phyloP scores from a whole-genome alignment of 306 rosid species.

The Gastrolobium villosum region DNA sequence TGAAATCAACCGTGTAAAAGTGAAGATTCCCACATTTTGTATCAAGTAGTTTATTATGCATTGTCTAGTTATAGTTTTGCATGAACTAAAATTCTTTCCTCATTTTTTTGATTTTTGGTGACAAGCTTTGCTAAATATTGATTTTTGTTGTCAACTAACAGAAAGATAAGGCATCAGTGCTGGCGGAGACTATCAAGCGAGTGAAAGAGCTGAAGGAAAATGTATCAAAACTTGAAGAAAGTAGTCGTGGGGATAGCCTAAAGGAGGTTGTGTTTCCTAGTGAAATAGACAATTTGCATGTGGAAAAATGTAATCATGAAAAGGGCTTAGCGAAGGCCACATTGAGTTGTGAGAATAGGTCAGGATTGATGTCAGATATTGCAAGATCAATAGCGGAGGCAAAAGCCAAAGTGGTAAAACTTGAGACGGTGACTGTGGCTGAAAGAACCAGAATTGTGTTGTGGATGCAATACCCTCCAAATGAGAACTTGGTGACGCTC shows the following conservation, averaged over 20 bases:
- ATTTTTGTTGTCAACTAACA: constrained; percentile 37
- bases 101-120: neutral
- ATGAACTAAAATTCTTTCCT: neutral
- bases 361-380: constrained; percentile 60
- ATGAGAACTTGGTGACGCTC: constrained; percentile 53
- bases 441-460: constrained; percentile 66
- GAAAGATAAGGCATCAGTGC: constrained; percentile 81
- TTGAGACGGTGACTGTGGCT: constrained; percentile 72
- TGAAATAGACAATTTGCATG: constrained; percentile 52
- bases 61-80: neutral
- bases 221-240: constrained; percentile 56
- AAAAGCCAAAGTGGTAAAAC: constrained; percentile 64
- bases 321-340: constrained; percentile 63
- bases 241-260: neutral
- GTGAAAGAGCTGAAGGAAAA: constrained; percentile 66
- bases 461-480: constrained; percentile 67
- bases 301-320: constrained; percentile 55
- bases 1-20: neutral
- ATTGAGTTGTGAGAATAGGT: constrained; percentile 70
- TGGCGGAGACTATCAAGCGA: constrained; percentile 63
- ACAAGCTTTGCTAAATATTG: constrained; percentile 10
- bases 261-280: constrained; percentile 60
- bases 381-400: constrained; percentile 55
- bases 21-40: neutral
- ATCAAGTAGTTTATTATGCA: too few relatives aligned